Evolutionary conservation across 2,329 filamentous ascomycete species (phyloP), one percentile per base, ranked within the genome.

Genomic region (Pestalotiopsis sp.): DNA sequence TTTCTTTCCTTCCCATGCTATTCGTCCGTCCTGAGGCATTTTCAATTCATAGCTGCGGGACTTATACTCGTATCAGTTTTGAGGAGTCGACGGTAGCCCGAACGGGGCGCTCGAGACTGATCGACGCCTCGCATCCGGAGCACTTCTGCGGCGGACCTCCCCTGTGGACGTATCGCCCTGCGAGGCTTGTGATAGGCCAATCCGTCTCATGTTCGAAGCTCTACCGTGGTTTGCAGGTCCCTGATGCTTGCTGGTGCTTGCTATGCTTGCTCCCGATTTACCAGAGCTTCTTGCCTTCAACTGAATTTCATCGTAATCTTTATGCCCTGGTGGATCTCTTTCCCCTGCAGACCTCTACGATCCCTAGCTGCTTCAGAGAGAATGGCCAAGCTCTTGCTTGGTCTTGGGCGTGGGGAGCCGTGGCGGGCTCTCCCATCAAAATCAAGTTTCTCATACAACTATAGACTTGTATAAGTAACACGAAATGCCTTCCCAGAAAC

Each of bases 51-150:
- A 67, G 60, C 20, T 52, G 66, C 52, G 63, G 61, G 57, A 65
- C 60, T 66, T 49, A 39, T 59, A 55, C 66, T 20, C 27, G 64
- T 41, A 31, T 36, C 27, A 31, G 55, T 65, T 61, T 58, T 27
- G 49, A 36, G 41, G 52, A 61, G 55, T 62, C 55, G 17, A 65
- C 36, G 17, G 68, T 74, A 71, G 69, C 72, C 70, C 61, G 62
- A 73, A 71, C 62, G 57, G 70, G 71, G 67, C 31, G 71, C 71
- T 70, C 73, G 74, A 76, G 74, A 76, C 74, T 64, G 74, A 74
- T 75, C 74, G 71, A 72, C 73, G 69, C 58, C 49, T 68, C 69
- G 72, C 65, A 70, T 70, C 71, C 68, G 68, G 38, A 27, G 31
- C 31, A 62, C 68, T 70, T 72, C 71, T 69, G 69, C 70, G 73